Percentiles rank a stretch among this genome's conserved stretches.
These are phyloP conservation scores for Geranium incanum DNA, from an alignment of 441 rosid species.

Conservation along the genomic window DNA sequence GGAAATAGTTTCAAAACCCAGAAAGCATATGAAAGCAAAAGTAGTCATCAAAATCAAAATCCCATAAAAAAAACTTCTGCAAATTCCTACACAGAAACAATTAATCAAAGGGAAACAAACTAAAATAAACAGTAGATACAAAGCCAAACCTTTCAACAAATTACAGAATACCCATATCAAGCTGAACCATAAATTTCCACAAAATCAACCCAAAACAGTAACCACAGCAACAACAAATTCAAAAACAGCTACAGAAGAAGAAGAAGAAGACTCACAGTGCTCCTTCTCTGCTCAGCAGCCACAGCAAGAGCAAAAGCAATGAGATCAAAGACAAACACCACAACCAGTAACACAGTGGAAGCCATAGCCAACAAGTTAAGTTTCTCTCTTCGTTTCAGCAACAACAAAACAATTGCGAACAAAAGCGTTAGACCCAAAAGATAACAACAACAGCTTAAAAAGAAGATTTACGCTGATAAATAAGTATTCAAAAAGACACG, in stretches of 20 bases:
- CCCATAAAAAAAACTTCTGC: neutral
- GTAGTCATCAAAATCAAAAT: neutral
- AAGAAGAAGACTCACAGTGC: constrained; percentile 44
- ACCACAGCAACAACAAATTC: neutral
- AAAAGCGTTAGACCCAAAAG: neutral
- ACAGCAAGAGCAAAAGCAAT: constrained; percentile 84
- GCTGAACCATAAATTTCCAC: neutral
- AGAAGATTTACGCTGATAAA: neutral
- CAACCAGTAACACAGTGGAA: constrained; percentile 48
- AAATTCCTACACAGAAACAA: neutral
- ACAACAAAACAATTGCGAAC: neutral
- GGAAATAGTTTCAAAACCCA: neutral
- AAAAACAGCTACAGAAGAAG: neutral
- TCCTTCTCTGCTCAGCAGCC: constrained; percentile 88
- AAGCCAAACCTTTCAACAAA: neutral
- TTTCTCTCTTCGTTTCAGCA: neutral
- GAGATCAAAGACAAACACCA: constrained; percentile 63
- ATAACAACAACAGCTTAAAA: neutral
- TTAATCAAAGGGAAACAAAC: neutral
- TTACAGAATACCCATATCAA: neutral
- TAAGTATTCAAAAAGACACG: neutral
- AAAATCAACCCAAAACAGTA: neutral
- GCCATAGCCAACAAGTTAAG: constrained; percentile 37
- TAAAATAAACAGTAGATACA: neutral
- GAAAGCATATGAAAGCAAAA: constrained; percentile 14